phyloP scores from a whole-genome alignment of 2,329 filamentous ascomycete genomes.

The Thielaviopsis musarum region DNA sequence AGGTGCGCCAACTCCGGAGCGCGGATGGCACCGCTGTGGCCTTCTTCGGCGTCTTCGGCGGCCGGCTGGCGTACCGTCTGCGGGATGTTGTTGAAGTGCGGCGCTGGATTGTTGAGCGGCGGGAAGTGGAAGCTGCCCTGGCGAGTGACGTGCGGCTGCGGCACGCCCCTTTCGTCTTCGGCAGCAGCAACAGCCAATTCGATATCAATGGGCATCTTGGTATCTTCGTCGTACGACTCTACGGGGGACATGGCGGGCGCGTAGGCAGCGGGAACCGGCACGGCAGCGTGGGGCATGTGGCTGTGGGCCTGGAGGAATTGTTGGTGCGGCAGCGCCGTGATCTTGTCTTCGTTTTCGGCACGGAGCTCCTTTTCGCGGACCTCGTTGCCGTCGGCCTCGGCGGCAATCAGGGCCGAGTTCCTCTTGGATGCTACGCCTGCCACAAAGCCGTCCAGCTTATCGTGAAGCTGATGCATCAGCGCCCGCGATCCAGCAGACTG shows the following conservation, averaged over 20 bases:
- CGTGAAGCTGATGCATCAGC: constrained; percentile 61
- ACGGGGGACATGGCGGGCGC: constrained; percentile 11
- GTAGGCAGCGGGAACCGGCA: constrained; percentile 15
- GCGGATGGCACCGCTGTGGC: constrained; percentile 18
- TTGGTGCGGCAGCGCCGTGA: constrained; percentile 61
- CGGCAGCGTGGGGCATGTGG: constrained; percentile 17
- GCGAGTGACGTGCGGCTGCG: not conserved
- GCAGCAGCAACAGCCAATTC: not conserved
- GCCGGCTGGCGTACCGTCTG: constrained; percentile 17
- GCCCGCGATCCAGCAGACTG: constrained; percentile 27
- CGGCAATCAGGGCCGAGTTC: constrained; percentile 66
- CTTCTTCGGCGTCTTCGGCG: constrained; percentile 11
- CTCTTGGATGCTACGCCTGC: constrained; percentile 75
- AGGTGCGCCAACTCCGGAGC: constrained; percentile 42
- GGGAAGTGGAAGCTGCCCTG: constrained; percentile 43
- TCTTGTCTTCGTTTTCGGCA: constrained; percentile 66
- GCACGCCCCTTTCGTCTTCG: not conserved
- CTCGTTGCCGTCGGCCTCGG: constrained; percentile 62
- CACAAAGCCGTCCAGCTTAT: constrained; percentile 75
- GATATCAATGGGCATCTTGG: not conserved
- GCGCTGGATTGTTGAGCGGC: constrained; percentile 30
- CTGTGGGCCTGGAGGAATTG: constrained; percentile 43
- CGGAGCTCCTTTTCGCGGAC: constrained; percentile 68
- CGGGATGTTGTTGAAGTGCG: constrained; percentile 44
- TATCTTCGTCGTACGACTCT: constrained; percentile 7